These are phyloP conservation scores for Phytophthora foliorum DNA, from an alignment of 352 stramenopile genomes.

Conservation along the genomic window DNA sequence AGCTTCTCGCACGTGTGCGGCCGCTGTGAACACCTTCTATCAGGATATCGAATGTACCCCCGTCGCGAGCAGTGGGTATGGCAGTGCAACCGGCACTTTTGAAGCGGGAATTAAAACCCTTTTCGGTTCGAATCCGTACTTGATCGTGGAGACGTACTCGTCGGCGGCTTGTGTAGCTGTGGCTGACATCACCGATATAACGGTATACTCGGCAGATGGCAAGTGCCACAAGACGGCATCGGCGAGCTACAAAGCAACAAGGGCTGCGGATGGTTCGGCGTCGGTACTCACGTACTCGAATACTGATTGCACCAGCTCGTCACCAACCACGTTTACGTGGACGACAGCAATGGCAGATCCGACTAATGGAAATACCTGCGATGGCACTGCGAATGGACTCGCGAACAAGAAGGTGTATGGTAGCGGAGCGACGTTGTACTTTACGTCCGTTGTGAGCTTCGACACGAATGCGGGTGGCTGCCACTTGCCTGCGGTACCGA, in stretches of 20 bases:
- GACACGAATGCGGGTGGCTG: background rate
- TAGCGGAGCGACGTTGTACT: background rate
- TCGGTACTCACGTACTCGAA: background rate
- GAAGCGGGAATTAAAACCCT: no score
- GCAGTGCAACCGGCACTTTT: no score
- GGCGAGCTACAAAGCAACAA: background rate
- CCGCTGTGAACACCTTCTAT: no score
- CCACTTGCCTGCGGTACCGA: background rate
- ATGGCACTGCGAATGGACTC: no score
- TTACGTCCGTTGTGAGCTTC: conserved; percentile 1
- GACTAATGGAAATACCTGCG: no score
- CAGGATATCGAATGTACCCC: no score
- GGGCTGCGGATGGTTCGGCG: background rate
- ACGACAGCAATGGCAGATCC: no score
- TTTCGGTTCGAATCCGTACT: conserved; percentile 1
- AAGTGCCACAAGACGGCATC: background rate
- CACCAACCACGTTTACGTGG: no score
- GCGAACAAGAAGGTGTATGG: conserved; percentile 7
- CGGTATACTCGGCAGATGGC: conserved; percentile 11
- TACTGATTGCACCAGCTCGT: background rate
- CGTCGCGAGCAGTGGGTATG: no score
- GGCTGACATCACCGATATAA: background rate
- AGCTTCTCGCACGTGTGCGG: no score
- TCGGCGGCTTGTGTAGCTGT: background rate
- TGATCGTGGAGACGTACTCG: conserved; percentile 11